These are phyloP conservation scores for Neurospora pannonica DNA, from an alignment of 495 filamentous ascomycete species.

Conservation along the genomic window DNA sequence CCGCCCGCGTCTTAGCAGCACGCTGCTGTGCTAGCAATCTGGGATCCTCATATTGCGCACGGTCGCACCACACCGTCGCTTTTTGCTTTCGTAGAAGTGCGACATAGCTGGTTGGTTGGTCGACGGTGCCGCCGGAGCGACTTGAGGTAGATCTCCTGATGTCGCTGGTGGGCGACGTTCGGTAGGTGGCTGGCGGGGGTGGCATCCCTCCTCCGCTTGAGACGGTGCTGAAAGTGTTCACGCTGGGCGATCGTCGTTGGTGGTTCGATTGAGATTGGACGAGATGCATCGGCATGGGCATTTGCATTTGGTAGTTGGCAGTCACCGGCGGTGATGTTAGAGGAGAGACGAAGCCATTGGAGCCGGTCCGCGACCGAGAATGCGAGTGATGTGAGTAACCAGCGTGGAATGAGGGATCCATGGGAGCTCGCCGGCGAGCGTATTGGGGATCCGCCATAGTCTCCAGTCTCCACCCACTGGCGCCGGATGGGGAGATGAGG, in stretches of 20 bases:
- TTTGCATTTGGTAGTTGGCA: conserved; percentile 5
- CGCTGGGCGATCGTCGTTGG: conserved; percentile 60
- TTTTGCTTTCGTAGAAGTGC: conserved; percentile 92
- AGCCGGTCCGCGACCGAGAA: neutral
- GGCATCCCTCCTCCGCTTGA: conserved; percentile 40
- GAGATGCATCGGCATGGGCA: conserved; percentile 17
- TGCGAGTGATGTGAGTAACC: conserved; percentile 31
- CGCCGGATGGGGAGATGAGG: conserved; percentile 6
- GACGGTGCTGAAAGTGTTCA: conserved; percentile 62
- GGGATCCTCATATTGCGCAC: conserved; percentile 86
- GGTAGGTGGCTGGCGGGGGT: conserved; percentile 34
- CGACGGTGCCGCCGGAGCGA: conserved; percentile 52
- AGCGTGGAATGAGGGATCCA: conserved; percentile 24
- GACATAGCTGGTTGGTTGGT: conserved; percentile 68
- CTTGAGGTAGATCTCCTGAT: conserved; percentile 68
- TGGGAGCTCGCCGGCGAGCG: conserved; percentile 20
- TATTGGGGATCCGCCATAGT: conserved; percentile 19
- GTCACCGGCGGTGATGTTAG: conserved; percentile 3
- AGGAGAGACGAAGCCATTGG: conserved; percentile 1
- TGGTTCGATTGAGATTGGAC: conserved; percentile 30
- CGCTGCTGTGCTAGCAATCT: conserved; percentile 68
- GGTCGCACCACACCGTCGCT: conserved; percentile 97
- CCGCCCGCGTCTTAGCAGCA: conserved; percentile 74
- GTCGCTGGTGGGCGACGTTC: conserved; percentile 44
- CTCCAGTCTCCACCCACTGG: conserved; percentile 5